These are phyloP conservation scores for Oxytropis ochrocephala DNA, from an alignment of 306 rosid species.

Conservation along the genomic window DNA sequence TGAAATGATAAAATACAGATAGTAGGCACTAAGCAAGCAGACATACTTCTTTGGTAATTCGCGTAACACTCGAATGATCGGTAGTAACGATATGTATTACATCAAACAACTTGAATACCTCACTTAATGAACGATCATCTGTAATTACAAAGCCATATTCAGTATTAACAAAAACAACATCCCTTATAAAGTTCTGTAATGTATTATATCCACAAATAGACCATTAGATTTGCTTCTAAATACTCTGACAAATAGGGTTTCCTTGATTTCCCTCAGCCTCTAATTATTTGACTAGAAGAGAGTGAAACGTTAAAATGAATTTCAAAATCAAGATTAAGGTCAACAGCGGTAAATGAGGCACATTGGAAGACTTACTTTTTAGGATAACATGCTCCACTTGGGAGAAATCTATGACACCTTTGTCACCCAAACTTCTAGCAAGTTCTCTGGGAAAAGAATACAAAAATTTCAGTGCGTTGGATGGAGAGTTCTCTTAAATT, in stretches of 20 bases:
- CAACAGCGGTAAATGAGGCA: neutral
- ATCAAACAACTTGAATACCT: slow-evolving; percentile 88
- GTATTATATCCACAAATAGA: too few relatives aligned
- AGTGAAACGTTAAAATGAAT: neutral
- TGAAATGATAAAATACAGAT: neutral
- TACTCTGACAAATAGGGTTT: too few relatives aligned
- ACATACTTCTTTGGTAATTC: slow-evolving; percentile 89
- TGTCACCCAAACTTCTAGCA: slow-evolving; percentile 59
- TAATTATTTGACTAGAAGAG: neutral
- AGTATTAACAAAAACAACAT: neutral
- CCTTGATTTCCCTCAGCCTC: too few relatives aligned
- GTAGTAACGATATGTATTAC: slow-evolving; percentile 78
- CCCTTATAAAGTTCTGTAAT: too few relatives aligned
- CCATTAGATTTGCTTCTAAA: too few relatives aligned
- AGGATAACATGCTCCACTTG: slow-evolving; percentile 69
- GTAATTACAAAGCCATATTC: slow-evolving; percentile 21
- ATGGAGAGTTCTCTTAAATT: neutral
- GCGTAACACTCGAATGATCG: slow-evolving; percentile 61
- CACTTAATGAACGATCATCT: slow-evolving; percentile 73
- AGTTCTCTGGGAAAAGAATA: slow-evolving; percentile 51
- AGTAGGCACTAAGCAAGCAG: slow-evolving; percentile 12
- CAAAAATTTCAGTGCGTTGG: neutral
- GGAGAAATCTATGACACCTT: slow-evolving; percentile 68
- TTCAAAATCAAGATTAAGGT: neutral
- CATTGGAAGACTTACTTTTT: slow-evolving; percentile 41